These are phyloP conservation scores for Psilocybe cyanescens DNA, from an alignment of 768 basidiomycete species.

Conservation along the genomic window DNA sequence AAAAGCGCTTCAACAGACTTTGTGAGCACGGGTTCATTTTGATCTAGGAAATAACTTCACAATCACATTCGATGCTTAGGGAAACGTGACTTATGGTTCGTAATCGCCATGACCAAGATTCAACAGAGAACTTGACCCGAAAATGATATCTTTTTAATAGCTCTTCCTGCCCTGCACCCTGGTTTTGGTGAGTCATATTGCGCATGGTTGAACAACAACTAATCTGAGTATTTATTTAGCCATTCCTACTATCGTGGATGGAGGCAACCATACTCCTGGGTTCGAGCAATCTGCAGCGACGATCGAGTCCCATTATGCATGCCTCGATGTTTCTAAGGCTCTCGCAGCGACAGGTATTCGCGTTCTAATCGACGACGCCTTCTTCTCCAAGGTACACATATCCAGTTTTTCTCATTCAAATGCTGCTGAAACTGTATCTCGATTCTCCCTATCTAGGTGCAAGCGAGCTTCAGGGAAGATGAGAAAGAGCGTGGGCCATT, in stretches of 20 bases:
- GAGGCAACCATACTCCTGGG: slow-evolving; percentile 77
- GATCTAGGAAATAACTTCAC: background rate
- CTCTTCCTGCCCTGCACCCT: slow-evolving; percentile 73
- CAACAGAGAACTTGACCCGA: background rate
- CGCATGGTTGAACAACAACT: background rate
- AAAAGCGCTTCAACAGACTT: slow-evolving; percentile 81
- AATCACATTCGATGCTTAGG: slow-evolving; percentile 39
- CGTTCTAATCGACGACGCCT: slow-evolving; percentile 68
- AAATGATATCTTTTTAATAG: slow-evolving; percentile 26
- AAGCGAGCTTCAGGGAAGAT: slow-evolving; percentile 27
- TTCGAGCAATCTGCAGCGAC: slow-evolving; percentile 71
- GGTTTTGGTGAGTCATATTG: slow-evolving; percentile 51
- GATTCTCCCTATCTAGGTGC: slow-evolving; percentile 17
- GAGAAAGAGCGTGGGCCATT: slow-evolving; percentile 18
- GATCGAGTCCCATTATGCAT: slow-evolving; percentile 63
- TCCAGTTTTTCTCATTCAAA: background rate
- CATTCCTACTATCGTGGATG: slow-evolving; percentile 72
- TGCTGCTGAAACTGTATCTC: background rate
- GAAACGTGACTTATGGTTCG: slow-evolving; percentile 76
- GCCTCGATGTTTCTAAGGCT: slow-evolving; percentile 69
- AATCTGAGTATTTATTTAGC: slow-evolving; percentile 41
- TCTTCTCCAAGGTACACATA: slow-evolving; percentile 53
- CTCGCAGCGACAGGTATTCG: slow-evolving; percentile 73
- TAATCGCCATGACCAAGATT: background rate
- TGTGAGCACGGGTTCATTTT: slow-evolving; percentile 44